Percentiles rank a stretch among this genome's conserved stretches.
Evolutionary conservation across 2,329 filamentous ascomycete genomes (phyloP).

Genomic region (Celoporthe dispersa): DNA sequence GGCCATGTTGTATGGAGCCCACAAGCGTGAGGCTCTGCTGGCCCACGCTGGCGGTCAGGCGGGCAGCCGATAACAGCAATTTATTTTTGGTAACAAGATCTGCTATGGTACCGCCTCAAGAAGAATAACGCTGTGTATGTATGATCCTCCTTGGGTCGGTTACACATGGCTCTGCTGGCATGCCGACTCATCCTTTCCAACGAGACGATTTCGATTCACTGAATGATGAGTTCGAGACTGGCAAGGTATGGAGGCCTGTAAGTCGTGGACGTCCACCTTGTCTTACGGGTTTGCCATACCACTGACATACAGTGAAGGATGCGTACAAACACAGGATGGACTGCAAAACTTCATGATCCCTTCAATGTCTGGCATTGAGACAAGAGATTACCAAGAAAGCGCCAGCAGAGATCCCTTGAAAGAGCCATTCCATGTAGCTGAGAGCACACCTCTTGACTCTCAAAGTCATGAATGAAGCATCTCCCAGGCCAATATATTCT

Average conservation of each 20-base stretch:
- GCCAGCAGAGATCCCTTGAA: not conserved
- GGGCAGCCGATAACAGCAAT: not conserved
- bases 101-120: slow-evolving; percentile 5
- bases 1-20: not conserved
- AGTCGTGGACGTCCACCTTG: not conserved
- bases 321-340: not conserved
- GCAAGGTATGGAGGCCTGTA: not conserved
- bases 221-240: not conserved
- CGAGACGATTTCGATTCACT: not conserved
- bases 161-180: not conserved
- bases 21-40: slow-evolving; percentile 19
- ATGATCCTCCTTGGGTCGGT: not conserved
- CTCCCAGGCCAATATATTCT: not conserved
- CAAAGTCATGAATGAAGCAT: not conserved
- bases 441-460: not conserved
- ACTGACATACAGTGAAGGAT: not conserved
- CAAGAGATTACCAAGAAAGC: not conserved
- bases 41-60: not conserved
- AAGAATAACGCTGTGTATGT: not conserved
- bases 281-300: not conserved
- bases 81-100: slow-evolving; percentile 24
- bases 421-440: not conserved
- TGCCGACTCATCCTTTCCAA: not conserved
- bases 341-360: not conserved
- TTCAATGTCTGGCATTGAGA: not conserved